phyloP scores from a whole-genome alignment of 2,329 filamentous ascomycete species.

The Juglanconis oblonga region DNA sequence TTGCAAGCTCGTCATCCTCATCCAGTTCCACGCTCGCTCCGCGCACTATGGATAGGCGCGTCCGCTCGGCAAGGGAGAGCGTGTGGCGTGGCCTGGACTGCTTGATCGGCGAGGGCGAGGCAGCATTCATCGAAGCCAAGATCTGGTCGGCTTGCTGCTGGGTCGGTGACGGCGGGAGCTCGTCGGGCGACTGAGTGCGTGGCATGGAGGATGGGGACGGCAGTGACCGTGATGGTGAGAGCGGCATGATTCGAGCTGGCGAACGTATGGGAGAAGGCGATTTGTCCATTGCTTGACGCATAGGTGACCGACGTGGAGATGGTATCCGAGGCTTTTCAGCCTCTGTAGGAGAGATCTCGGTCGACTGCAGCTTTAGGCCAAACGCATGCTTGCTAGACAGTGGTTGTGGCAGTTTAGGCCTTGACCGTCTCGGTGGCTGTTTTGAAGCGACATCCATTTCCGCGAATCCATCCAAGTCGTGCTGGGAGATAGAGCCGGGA shows the following conservation, averaged over 20 bases:
- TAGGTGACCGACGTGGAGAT: not conserved
- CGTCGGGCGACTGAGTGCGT: slow-evolving; percentile 14
- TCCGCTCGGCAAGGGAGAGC: slow-evolving; percentile 71
- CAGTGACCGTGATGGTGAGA: slow-evolving; percentile 8
- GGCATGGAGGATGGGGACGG: not conserved
- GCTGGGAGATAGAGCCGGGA: too few relatives aligned
- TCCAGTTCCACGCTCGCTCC: slow-evolving; percentile 37
- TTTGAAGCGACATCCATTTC: not conserved
- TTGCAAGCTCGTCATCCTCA: slow-evolving; percentile 19
- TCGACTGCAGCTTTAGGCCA: slow-evolving; percentile 10
- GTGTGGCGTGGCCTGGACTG: slow-evolving; percentile 47
- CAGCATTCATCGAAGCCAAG: slow-evolving; percentile 50
- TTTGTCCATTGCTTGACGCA: not conserved
- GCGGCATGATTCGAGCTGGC: not conserved
- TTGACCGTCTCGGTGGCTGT: not conserved
- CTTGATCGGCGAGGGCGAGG: slow-evolving; percentile 57
- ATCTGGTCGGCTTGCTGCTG: slow-evolving; percentile 56
- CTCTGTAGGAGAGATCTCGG: slow-evolving; percentile 6
- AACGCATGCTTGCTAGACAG: slow-evolving; percentile 8
- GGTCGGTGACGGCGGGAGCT: slow-evolving; percentile 34
- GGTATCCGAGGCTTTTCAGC: not conserved
- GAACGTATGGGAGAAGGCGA: not conserved
- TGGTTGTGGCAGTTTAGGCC: slow-evolving; percentile 5
- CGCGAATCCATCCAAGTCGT: not conserved
- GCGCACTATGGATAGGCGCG: slow-evolving; percentile 74